phyloP scores from a whole-genome alignment of 2,329 filamentous ascomycete genomes.

The Aspergillus sp. region DNA sequence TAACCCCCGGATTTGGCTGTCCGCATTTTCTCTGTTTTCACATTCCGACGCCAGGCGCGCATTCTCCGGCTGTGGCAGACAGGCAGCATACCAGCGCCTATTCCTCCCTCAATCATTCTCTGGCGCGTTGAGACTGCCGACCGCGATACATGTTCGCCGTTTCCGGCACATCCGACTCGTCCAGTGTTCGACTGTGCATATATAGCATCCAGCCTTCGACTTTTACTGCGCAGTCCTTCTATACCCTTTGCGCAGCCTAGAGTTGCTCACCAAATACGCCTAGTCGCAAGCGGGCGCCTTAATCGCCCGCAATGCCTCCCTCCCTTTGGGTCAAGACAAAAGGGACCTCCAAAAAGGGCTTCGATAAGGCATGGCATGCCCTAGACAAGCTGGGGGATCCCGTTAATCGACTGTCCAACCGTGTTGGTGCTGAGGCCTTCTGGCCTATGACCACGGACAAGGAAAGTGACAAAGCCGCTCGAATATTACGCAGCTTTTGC shows the following conservation, averaged over 20 bases:
- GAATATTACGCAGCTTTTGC: constrained; percentile 88
- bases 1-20: constrained; percentile 3
- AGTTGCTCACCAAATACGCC: background rate
- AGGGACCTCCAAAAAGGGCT: constrained; percentile 60
- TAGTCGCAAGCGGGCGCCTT: background rate
- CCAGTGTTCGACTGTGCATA: background rate
- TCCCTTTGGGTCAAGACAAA: constrained; percentile 58
- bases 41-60: constrained; percentile 17
- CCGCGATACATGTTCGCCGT: constrained; percentile 16
- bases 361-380: constrained; percentile 70
- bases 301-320: constrained; percentile 42
- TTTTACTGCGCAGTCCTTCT: background rate
- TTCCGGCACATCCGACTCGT: constrained; percentile 15
- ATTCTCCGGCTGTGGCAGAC: constrained; percentile 19
- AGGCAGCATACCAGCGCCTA: constrained; percentile 7
- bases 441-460: constrained; percentile 84
- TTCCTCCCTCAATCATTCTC: constrained; percentile 7
- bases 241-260: background rate
- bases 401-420: constrained; percentile 79
- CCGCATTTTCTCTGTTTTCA: background rate
- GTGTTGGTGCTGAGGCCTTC: constrained; percentile 76
- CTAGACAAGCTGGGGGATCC: constrained; percentile 71
- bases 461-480: constrained; percentile 87
- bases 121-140: constrained; percentile 16
- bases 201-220: constrained; percentile 12